Conservation (phyloP, 345 rosid genomes). For the Sapria himalayana region DNA sequence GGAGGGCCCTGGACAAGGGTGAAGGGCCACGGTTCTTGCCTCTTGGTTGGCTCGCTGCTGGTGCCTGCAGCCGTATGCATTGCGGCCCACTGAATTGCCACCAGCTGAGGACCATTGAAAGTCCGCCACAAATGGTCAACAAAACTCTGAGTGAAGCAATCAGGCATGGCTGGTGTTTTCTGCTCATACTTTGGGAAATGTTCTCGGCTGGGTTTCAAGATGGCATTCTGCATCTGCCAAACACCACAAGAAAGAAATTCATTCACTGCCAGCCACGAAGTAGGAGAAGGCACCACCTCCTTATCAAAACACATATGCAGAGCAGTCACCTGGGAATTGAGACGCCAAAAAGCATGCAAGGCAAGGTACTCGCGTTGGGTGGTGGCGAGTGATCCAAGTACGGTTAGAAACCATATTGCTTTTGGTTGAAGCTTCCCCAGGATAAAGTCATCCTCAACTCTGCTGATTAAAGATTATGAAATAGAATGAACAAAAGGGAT, state of each 20-base stretch:
- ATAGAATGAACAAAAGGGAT: neutral
- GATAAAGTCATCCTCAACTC: conserved; percentile 66
- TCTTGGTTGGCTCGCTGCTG: conserved; percentile 54
- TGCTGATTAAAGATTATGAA: conserved; percentile 18
- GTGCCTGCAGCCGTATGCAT: conserved; percentile 99
- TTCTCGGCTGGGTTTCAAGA: conserved; percentile 76
- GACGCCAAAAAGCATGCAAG: conserved; percentile 90
- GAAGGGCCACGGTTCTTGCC: conserved; percentile 97
- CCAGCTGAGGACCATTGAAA: conserved; percentile 82
- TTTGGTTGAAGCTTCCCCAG: conserved; percentile 68
- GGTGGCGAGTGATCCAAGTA: conserved; percentile 95
- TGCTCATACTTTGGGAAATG: conserved; percentile 87
- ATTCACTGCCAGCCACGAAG: conserved; percentile 9
- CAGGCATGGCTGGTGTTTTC: conserved; percentile 82
- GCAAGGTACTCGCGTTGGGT: conserved; percentile 98
- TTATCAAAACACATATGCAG: conserved; percentile 7
- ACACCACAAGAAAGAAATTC: conserved; percentile 6
- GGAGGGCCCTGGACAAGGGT: conserved; percentile 99
- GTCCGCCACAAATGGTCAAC: conserved; percentile 53
- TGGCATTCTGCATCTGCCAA: conserved; percentile 86
- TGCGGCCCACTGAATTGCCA: conserved; percentile 97
- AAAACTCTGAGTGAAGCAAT: conserved; percentile 81
- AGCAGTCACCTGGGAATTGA: conserved; percentile 62
- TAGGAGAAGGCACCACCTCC: conserved; percentile 1
- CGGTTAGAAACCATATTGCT: conserved; percentile 75